Evolutionary conservation across 2,329 filamentous ascomycete species (phyloP).

Genomic region (Colletotrichum spaethianum): DNA sequence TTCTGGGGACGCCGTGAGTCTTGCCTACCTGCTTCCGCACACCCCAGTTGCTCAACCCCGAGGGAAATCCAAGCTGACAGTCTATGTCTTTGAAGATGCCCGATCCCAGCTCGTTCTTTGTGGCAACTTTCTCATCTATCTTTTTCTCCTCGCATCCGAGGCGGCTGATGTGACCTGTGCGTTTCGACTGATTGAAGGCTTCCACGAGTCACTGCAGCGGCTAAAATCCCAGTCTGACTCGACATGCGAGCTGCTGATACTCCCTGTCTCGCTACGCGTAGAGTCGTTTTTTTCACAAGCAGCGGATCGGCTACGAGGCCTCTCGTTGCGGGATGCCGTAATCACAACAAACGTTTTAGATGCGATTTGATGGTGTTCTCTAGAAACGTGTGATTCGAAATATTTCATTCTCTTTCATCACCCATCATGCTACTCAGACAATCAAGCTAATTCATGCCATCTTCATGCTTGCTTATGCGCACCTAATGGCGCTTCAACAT

Average conservation of each 20-base stretch:
- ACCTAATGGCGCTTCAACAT: background rate
- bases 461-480: background rate
- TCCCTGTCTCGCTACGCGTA: slow-evolving; percentile 54
- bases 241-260: slow-evolving; percentile 50
- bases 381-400: background rate
- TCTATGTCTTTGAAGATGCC: slow-evolving; percentile 44
- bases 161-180: slow-evolving; percentile 51
- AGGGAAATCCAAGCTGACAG: background rate
- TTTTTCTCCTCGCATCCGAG: slow-evolving; percentile 60
- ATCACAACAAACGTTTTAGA: background rate
- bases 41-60: no score
- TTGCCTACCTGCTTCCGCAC: no score
- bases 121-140: slow-evolving; percentile 64
- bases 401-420: background rate
- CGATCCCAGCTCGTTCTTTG: slow-evolving; percentile 62
- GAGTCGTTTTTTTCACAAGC: slow-evolving; percentile 59
- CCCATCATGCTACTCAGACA: background rate
- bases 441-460: background rate
- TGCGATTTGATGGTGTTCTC: background rate
- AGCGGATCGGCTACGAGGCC: slow-evolving; percentile 15
- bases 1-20: slow-evolving; percentile 62
- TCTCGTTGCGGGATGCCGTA: background rate
- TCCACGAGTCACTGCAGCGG: slow-evolving; percentile 54
- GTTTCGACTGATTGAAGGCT: slow-evolving; percentile 54
- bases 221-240: slow-evolving; percentile 50